These are phyloP conservation scores for Ogataea henricii DNA, from an alignment of 805 yeast genomes.

Conservation along the genomic window DNA sequence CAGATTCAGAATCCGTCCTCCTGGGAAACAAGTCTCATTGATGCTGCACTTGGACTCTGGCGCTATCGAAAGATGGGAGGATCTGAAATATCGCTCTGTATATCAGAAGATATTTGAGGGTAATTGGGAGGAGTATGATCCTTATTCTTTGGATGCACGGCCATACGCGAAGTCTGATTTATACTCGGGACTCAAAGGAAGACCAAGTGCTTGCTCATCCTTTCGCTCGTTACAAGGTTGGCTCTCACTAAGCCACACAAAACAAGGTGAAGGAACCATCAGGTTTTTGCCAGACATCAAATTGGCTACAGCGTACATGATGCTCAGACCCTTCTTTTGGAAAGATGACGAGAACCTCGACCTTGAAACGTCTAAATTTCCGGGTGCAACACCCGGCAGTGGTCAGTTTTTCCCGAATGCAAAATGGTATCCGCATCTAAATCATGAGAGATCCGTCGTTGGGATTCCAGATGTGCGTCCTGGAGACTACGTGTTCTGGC, in stretches of 20 bases:
- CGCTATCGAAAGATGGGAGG: constrained; percentile 49
- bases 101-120: constrained; percentile 42
- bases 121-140: constrained; percentile 45
- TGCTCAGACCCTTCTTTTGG: constrained; percentile 43
- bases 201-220: constrained; percentile 23
- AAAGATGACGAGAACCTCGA: constrained; percentile 34
- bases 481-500: constrained; percentile 49
- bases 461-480: constrained; percentile 41
- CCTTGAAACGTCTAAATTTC: constrained; percentile 36
- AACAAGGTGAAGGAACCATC: constrained; percentile 43
- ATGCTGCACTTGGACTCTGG: constrained; percentile 46
- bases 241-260: constrained; percentile 40
- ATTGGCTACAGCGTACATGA: constrained; percentile 40
- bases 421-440: constrained; percentile 38
- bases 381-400: constrained; percentile 41
- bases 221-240: constrained; percentile 49
- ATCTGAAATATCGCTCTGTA: constrained; percentile 37
- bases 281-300: constrained; percentile 39
- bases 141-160: constrained; percentile 39
- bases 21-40: constrained; percentile 39
- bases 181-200: constrained; percentile 29
- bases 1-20: constrained; percentile 41
- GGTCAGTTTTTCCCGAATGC: constrained; percentile 36
- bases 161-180: constrained; percentile 37
- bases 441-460: constrained; percentile 35